phyloP scores from a whole-genome alignment of 371 early-diverging fungal species.

The Coelomomyces lativittatus region DNA sequence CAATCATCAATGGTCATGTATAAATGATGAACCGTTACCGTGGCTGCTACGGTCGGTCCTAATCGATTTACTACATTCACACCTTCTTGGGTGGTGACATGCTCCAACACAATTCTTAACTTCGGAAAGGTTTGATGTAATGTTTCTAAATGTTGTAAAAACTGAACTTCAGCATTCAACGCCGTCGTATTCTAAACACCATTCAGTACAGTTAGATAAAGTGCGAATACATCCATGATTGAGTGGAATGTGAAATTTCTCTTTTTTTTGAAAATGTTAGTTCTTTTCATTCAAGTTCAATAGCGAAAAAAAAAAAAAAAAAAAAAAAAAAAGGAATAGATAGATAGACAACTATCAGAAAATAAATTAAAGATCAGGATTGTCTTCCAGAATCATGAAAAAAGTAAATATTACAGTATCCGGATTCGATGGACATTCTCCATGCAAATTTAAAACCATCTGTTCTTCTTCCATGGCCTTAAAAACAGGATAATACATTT shows the following conservation, averaged over 20 bases:
- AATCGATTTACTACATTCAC: slow-evolving; percentile 75
- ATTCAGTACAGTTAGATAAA: too few relatives aligned
- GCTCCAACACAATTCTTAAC: slow-evolving; percentile 85
- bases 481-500: slow-evolving; percentile 76
- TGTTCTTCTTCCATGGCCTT: slow-evolving; percentile 80
- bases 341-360: too few relatives aligned
- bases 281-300: neutral
- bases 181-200: slow-evolving; percentile 74
- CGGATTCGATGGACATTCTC: slow-evolving; percentile 75
- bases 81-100: slow-evolving; percentile 82
- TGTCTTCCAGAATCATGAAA: neutral
- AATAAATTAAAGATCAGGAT: too few relatives aligned
- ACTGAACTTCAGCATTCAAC: slow-evolving; percentile 86
- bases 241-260: too few relatives aligned
- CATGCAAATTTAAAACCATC: slow-evolving; percentile 87
- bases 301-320: too few relatives aligned
- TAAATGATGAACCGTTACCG: slow-evolving; percentile 87
- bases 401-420: slow-evolving; percentile 17
- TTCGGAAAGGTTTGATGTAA: slow-evolving; percentile 76
- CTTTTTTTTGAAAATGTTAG: too few relatives aligned
- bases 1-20: slow-evolving; percentile 82
- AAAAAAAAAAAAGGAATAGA: too few relatives aligned
- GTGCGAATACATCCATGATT: too few relatives aligned
- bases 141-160: slow-evolving; percentile 61
- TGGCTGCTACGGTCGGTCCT: slow-evolving; percentile 78